Evolutionary conservation across 306 rosid species (phyloP).

Genomic region (Rosa persica): DNA sequence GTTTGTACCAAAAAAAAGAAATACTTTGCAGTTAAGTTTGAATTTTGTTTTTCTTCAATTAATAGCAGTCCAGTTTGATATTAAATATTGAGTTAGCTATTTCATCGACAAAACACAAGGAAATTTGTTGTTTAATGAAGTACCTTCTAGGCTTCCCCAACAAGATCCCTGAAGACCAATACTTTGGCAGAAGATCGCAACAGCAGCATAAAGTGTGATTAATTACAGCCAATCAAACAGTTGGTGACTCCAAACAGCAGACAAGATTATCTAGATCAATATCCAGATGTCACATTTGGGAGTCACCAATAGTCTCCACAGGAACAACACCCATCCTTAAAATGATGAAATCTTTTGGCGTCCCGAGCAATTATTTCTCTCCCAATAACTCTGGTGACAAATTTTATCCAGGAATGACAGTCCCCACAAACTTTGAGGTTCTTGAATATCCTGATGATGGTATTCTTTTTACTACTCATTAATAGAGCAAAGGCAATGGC

Average conservation of each 20-base stretch:
- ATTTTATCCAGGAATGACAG: constrained; percentile 58
- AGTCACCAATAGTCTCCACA: constrained; percentile 70
- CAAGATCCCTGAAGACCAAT: neutral
- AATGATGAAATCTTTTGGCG: constrained; percentile 64
- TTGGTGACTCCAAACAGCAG: constrained; percentile 4
- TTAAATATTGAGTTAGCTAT: neutral
- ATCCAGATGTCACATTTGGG: constrained; percentile 13
- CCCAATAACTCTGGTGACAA: constrained; percentile 46
- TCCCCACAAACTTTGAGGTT: constrained; percentile 76
- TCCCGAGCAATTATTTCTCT: constrained; percentile 64
- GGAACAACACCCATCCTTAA: constrained; percentile 59
- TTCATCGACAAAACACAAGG: neutral
- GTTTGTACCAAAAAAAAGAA: too few species aligned
- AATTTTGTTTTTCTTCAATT: neutral
- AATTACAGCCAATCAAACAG: neutral
- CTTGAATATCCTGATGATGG: constrained; percentile 54
- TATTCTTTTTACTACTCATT: constrained; percentile 48
- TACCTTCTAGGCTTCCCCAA: neutral
- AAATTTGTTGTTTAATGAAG: neutral
- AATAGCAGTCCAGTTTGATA: neutral
- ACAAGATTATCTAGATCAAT: neutral
- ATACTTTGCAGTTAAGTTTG: neutral
- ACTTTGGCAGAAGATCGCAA: constrained; percentile 1
- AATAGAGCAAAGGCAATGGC: constrained; percentile 63
- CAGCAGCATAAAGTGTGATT: neutral